phyloP scores from a whole-genome alignment of 164 flowering plant genomes.

The Berberis vulgaris region DNA sequence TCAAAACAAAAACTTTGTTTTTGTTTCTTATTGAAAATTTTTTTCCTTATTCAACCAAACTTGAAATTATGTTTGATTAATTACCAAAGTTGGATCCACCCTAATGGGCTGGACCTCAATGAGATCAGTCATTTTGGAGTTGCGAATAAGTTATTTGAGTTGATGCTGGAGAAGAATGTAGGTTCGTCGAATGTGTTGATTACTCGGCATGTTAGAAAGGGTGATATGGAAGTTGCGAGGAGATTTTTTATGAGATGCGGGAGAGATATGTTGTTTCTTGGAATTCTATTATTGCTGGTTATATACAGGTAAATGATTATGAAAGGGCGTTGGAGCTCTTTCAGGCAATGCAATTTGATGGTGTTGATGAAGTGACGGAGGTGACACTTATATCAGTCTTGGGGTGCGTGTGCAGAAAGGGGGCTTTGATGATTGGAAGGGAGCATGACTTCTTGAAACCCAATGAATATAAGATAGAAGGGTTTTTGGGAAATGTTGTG shows the following conservation, averaged over 20 bases:
- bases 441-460: background rate
- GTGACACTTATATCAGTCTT: background rate
- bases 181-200: too few relatives aligned
- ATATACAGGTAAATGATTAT: background rate
- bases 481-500: background rate
- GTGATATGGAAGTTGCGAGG: background rate
- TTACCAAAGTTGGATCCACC: too few relatives aligned
- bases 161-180: too few relatives aligned
- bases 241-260: background rate
- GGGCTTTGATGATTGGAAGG: background rate
- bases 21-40: too few relatives aligned
- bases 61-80: too few relatives aligned
- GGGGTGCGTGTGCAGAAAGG: background rate
- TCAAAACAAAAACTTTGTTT: too few relatives aligned
- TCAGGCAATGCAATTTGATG: background rate
- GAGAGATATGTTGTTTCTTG: background rate
- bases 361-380: background rate
- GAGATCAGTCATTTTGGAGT: too few relatives aligned
- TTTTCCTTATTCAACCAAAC: too few relatives aligned
- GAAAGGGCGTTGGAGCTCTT: background rate
- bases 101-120: too few relatives aligned
- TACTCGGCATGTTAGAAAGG: background rate
- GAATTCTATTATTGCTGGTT: too few relatives aligned
- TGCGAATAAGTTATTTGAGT: too few relatives aligned
- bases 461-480: background rate